Evolutionary conservation across 768 basidiomycete species (phyloP), one percentile per base, ranked within the genome.

Genomic region (Kwoniella dejecticola): DNA sequence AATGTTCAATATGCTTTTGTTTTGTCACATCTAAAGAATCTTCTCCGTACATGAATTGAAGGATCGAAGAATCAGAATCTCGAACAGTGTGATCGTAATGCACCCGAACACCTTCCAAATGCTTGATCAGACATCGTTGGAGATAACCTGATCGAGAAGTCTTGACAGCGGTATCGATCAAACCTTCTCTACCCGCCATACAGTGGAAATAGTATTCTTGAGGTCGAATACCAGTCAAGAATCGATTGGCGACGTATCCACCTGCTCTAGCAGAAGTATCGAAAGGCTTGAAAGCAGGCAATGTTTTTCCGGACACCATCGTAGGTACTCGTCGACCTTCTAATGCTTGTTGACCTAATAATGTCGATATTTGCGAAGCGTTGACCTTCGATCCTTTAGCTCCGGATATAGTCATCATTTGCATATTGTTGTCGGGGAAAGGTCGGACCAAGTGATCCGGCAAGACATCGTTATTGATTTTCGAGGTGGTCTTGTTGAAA

Each of bases 191-290:
- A 53, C 96, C 96, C 60, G 96, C 96, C 96, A 99, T 99, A 77
- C 96, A 98, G 81, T 99, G 96, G 84, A 99, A 99, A 82, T 96
- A 99, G 81, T 97, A 99, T 79, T 99, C 96, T 77, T 99, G 96
- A 0, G 96, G 96, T 70, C 89, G 90, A 78, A 99, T 87, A 56
- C 96, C 96, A 6, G 96, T 98, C 82, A 99, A 85, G 84, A 99
- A 99, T 33, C 96, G 91, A 78, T 95, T 96, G 13, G 91, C 93
- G 46, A 99, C 90, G 78, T 95, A 99, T 7, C 96, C 96, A 73
- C 96, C 96, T 12, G 96, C 95, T 63, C 97, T 91, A 4, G 96
- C 93, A 63, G 88, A 89, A n/a, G 96, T 97, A 80, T 98, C 96
- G 80, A 97, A 98, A 0, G 94, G 82, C 73, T 89, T 88, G 86